Evolutionary conservation across 1,284 basidiomycete genomes (phyloP).

Genomic region (Malassezia equina): DNA sequence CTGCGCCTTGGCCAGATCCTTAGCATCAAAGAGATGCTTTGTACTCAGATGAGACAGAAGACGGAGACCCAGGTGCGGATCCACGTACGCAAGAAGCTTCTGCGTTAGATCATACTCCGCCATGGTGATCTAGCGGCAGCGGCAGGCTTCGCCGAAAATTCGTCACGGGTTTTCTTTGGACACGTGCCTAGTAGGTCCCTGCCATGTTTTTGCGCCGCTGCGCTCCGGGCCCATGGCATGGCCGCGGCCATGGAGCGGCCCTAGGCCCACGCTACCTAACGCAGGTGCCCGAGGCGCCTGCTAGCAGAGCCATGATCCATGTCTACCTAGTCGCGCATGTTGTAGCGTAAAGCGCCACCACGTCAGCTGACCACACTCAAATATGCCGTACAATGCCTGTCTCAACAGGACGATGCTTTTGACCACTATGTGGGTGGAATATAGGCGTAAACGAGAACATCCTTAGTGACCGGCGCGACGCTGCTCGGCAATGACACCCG

Average conservation of each 20-base stretch:
- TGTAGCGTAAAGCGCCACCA: too few species aligned
- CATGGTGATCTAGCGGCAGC: slow-evolving; percentile 25
- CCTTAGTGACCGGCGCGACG: slow-evolving; percentile 42
- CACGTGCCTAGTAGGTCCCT: slow-evolving; percentile 7
- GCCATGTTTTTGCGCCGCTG: neutral
- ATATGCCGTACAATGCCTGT: neutral
- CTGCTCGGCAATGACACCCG: slow-evolving; percentile 45
- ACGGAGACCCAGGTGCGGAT: slow-evolving; percentile 86
- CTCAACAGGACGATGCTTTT: slow-evolving; percentile 1
- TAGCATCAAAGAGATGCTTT: slow-evolving; percentile 62
- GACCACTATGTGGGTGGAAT: slow-evolving; percentile 16
- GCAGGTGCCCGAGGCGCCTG: too few species aligned
- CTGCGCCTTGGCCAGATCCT: slow-evolving; percentile 71
- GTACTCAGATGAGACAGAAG: slow-evolving; percentile 68
- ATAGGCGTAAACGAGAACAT: slow-evolving; percentile 1
- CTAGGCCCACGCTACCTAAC: too few species aligned
- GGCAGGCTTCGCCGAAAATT: neutral
- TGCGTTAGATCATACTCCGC: slow-evolving; percentile 61
- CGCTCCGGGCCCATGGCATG: neutral
- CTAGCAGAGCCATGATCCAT: too few species aligned
- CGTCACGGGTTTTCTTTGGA: slow-evolving; percentile 6
- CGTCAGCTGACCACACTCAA: too few species aligned
- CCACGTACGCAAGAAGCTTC: slow-evolving; percentile 64
- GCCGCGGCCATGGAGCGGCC: neutral
- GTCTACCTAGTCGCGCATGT: too few species aligned